Base-by-base conservation (phyloP, 2,329 filamentous ascomycete species). In the Trichophyton simii region DNA sequence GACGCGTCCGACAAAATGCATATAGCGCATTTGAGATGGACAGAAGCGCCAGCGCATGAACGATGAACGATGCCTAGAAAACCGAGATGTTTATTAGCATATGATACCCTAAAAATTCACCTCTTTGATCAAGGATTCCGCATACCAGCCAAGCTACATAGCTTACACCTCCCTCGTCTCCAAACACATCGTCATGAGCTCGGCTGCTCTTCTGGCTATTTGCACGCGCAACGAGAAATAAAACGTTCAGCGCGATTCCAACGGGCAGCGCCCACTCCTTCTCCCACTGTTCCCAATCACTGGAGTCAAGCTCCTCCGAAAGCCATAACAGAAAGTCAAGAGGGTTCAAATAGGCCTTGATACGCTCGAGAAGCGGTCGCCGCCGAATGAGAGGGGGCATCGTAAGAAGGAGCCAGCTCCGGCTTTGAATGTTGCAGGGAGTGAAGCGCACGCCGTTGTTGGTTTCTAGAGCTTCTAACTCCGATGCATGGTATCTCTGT, bases 311-410 rank as follows among this genome's bases (percentile, higher is more conserved):
- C 75, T 96, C 89, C 72, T 97, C 92, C 0, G 89, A 95, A 1
- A 95, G 75, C 88, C 90, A 96, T 18, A 99, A 83, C 60, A 94
- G 77, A 70, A 92, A 88, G 75, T 99, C 94, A 77, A 88, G 87
- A 2, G 89, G 90, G 70, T 97, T 92, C 63, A 96, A 78, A 73
- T 85, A 85, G 61, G 88, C 81, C 71, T 85, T 84, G 72, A 97
- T 82, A 72, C 92, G 89, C 80, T 97, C 87, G 34, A 77, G 72
- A 67, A 96, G 82, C 72, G 94, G 87, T 72, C 84, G 84, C 68
- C 85, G 86, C 72, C 94, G 90, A 67, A 99, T 85, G 64, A 96
- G 82, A 69, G 87, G 86, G 68, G 91, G 90, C 81, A 90, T 87
- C 72, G 78, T 25, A 20, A 25, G 34, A 22, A 8, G 22, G 55